Base-by-base conservation (phyloP, 2,329 filamentous ascomycete species). In the Colletotrichum sp. region DNA sequence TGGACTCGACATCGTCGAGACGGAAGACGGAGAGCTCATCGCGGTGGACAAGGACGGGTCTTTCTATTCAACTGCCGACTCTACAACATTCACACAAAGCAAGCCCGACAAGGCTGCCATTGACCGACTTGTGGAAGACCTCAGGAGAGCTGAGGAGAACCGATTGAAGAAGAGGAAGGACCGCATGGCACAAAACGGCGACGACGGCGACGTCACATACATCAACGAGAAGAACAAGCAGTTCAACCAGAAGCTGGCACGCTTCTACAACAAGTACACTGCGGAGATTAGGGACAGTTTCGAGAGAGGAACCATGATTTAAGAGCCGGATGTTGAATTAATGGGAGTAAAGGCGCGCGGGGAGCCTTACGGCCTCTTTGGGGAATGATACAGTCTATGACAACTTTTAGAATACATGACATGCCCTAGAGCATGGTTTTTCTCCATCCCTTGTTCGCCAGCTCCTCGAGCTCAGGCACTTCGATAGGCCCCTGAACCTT, bases 161-260 rank as follows among this genome's bases (percentile, higher is more conserved):
- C 90, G 96, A 67, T 82, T 98, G 81, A 97, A 96, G 90, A 97
- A 97, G 88, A 90, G 96, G 80, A 93, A 91, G 83, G 95, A 97
- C 78, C 90, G 96, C 69, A 92, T 94, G 83, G 91, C 92, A 14
- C 91, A 93, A 83, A 94, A 93, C 77, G 95, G 96, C 74, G 96
- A 98, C 77, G 94, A 96, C 63, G 94, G 92, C 32, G 97, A 99
- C 85, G 94, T 98, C 80, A 98, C 96, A 9, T 98, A 98, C 86
- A 99, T 99, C 91, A 99, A 99, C 87, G 96, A 98, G 87, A 98
- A 99, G 93, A 99, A 99, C 90, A 98, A 98, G 90, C 96, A 98
- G 89, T 99, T 99, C 89, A 99, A 99, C 92, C 93, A 98, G 88
- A 98, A 99, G 88, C 88, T 99, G 84, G 90, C 94, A 69, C 90